A percentile compares a stretch with the other conserved stretches of the same genome.
Evolutionary conservation across 2,329 filamentous ascomycete species (phyloP).

Genomic region (Botryosphaeria dothidea): DNA sequence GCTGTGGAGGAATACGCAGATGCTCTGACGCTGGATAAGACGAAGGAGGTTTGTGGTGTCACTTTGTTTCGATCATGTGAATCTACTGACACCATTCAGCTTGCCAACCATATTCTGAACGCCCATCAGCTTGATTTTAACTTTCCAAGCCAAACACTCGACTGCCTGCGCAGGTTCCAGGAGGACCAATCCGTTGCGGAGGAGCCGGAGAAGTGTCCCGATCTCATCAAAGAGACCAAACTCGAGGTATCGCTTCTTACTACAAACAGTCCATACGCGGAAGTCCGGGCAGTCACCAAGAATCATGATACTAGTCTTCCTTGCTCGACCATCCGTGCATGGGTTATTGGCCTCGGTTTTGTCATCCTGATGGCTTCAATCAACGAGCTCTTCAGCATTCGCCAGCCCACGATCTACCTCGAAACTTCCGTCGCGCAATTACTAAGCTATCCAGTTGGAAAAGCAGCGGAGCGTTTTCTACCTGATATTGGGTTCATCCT

Average conservation of each 20-base stretch:
- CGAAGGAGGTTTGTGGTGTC: neutral
- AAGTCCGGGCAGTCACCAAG: constrained; percentile 22
- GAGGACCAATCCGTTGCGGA: constrained; percentile 46
- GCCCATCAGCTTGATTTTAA: constrained; percentile 51
- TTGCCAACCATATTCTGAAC: constrained; percentile 35
- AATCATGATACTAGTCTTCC: constrained; percentile 1
- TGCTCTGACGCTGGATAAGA: neutral
- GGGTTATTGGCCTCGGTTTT: constrained; percentile 48
- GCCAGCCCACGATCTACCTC: constrained; percentile 62
- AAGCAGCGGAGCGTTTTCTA: constrained; percentile 16
- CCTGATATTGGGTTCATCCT: constrained; percentile 17
- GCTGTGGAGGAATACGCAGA: neutral
- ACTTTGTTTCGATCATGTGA: neutral
- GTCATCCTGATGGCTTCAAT: constrained; percentile 44
- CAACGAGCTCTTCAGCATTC: constrained; percentile 65
- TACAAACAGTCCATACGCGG: constrained; percentile 27
- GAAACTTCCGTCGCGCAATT: constrained; percentile 64
- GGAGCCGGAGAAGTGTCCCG: constrained; percentile 50
- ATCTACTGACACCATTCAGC: neutral
- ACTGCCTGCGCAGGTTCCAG: constrained; percentile 44
- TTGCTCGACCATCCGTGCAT: constrained; percentile 43
- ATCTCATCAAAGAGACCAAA: constrained; percentile 56
- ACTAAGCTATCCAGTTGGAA: constrained; percentile 57
- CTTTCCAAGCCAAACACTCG: constrained; percentile 45
- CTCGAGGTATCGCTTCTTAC: constrained; percentile 56